Evolutionary conservation across 2,329 filamentous ascomycete genomes (phyloP).

Genomic region (Xylaria sp.): DNA sequence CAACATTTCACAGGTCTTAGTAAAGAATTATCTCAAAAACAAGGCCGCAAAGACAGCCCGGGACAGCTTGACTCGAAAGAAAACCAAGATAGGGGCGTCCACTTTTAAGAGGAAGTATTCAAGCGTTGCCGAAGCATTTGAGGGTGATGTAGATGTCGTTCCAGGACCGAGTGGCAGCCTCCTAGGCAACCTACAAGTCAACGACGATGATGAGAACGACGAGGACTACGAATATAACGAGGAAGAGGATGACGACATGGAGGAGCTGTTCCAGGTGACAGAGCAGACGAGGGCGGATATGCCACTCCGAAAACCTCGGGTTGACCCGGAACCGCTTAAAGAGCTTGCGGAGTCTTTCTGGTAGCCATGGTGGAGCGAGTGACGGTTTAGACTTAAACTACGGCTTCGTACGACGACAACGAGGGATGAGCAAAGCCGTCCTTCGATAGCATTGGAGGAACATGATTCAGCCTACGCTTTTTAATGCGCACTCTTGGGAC

Average conservation of each 20-base stretch:
- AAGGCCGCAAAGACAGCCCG: constrained; percentile 41
- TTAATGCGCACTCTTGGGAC: background rate
- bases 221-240: too few species aligned
- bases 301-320: background rate
- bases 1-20: constrained; percentile 57
- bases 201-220: too few species aligned
- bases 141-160: constrained; percentile 40
- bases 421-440: background rate
- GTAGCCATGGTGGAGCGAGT: background rate
- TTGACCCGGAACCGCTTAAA: constrained; percentile 17
- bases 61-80: background rate
- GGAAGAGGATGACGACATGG: constrained; percentile 22
- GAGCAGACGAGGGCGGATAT: constrained; percentile 23
- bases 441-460: background rate
- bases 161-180: background rate
- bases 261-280: constrained; percentile 40
- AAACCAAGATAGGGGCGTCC: background rate
- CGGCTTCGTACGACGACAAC: background rate
- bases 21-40: constrained; percentile 55
- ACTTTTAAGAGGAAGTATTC: constrained; percentile 47
- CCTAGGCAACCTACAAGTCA: background rate
- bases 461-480: background rate
- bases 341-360: constrained; percentile 24
- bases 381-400: background rate
- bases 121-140: constrained; percentile 51